Evolutionary conservation across 2,329 filamentous ascomycete genomes (phyloP), one percentile per base, ranked within the genome.

Genomic region (Lachnellula subtilissima): DNA sequence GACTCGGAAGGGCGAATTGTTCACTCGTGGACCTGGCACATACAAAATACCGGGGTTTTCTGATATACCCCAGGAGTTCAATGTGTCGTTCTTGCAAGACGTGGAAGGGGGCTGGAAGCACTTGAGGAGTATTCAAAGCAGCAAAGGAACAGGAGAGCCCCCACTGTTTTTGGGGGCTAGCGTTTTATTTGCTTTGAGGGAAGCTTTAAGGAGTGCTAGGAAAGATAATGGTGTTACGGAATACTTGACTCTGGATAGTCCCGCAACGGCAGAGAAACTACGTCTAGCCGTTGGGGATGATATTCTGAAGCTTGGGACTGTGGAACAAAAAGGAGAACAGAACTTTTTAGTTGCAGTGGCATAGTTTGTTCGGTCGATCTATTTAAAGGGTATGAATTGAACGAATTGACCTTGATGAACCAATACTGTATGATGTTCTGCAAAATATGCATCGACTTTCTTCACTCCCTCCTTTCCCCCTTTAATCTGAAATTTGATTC

Each of bases 11-110:
- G 85, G 84, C 19, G 82, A 80, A 58, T 71, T 87, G 6, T 87
- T 83, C 50, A 88, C 83, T 6, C 84, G 87, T 1, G 86, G 86
- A 0, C 86, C 86, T 0, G 86, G 86, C 4, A 81, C 86, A 1
- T 95, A 95, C 74, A 95, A 95, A 76, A 95, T 96, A 64, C 91
- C 91, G 0, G 90, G 91, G 0, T 96, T 96, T 76, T 80, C 90
- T 48, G 91, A 96, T 69, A 90, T 96, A 19, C 91, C 91, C 3
- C 91, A 96, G 70, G 81, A 83, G 36, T 91, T 95, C 74, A 94
- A 95, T 70, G 87, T 96, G 15, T 83, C 79, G 42, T 76, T 96
- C 64, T 79, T 96, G 61, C 94, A 95, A 72, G 91, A 85, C 54
- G 91, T 95, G 2, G 82, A 88, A 67, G 37, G 93, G 93, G 2